phyloP scores from a whole-genome alignment of 495 filamentous ascomycete genomes.

The Xylaria scruposa region DNA sequence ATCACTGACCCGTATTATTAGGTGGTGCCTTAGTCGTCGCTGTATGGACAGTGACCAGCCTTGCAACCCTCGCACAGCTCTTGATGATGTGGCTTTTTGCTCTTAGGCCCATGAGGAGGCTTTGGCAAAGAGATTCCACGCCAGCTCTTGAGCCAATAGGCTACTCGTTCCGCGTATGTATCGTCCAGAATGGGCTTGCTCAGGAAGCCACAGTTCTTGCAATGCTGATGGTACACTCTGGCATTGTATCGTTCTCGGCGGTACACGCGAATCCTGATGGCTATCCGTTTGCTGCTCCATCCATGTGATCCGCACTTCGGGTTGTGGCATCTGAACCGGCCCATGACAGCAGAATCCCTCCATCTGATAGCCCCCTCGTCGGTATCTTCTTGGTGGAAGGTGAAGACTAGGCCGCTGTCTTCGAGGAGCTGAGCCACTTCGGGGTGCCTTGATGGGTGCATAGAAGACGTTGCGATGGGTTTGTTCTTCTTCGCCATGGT shows the following conservation, averaged over 20 bases:
- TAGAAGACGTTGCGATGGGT: constrained; percentile 42
- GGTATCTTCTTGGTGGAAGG: constrained; percentile 6
- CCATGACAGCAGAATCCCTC: constrained; percentile 46
- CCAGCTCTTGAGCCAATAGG: constrained; percentile 60
- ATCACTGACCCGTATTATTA: not conserved
- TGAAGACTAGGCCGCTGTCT: constrained; percentile 40
- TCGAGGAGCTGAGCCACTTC: constrained; percentile 46
- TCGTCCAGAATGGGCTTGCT: constrained; percentile 46
- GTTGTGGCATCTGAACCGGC: constrained; percentile 46
- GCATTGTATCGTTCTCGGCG: constrained; percentile 49
- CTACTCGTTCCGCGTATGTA: constrained; percentile 57
- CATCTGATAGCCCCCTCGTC: constrained; percentile 14
- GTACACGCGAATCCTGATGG: constrained; percentile 56
- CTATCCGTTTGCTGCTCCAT: constrained; percentile 53
- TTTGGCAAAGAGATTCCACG: constrained; percentile 48
- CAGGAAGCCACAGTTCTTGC: constrained; percentile 43
- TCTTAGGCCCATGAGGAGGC: constrained; percentile 36
- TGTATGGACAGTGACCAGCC: constrained; percentile 32
- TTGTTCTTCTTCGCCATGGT: not conserved
- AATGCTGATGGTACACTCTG: constrained; percentile 56
- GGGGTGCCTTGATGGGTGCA: constrained; percentile 47
- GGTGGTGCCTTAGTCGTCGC: not conserved
- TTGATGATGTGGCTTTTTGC: constrained; percentile 49
- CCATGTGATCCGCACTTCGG: constrained; percentile 31
- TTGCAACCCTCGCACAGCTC: constrained; percentile 59